Conservation (phyloP, 495 filamentous ascomycete species). For the Glonium stellatum region DNA sequence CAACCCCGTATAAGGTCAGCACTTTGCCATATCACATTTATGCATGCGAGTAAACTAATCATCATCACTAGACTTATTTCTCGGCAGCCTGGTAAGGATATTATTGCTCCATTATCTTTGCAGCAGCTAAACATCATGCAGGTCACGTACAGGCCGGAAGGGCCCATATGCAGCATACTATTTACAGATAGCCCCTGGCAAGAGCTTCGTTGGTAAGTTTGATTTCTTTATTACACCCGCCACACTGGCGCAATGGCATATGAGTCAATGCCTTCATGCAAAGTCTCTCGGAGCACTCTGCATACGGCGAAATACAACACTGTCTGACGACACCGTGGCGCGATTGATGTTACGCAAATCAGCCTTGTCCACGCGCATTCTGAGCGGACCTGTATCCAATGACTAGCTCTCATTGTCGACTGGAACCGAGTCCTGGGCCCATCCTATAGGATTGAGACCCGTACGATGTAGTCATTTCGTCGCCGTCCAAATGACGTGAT, state of each 20-base stretch:
- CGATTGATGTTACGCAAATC: too few relatives aligned
- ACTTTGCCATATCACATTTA: background rate
- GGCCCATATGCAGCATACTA: slow-evolving; percentile 84
- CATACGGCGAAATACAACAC: background rate
- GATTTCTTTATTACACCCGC: slow-evolving; percentile 14
- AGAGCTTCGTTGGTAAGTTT: slow-evolving; percentile 55
- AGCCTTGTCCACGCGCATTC: too few relatives aligned
- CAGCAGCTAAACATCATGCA: slow-evolving; percentile 19
- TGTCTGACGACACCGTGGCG: too few relatives aligned
- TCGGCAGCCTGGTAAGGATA: slow-evolving; percentile 66
- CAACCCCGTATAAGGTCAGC: slow-evolving; percentile 75
- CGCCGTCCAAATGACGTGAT: too few relatives aligned
- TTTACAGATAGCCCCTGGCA: slow-evolving; percentile 54
- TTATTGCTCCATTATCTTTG: background rate
- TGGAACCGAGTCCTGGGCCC: too few relatives aligned
- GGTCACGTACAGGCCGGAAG: slow-evolving; percentile 76
- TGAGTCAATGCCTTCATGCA: background rate
- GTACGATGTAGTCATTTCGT: too few relatives aligned
- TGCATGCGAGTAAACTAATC: background rate
- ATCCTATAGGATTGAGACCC: too few relatives aligned
- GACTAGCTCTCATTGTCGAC: too few relatives aligned
- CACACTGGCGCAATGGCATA: slow-evolving; percentile 26
- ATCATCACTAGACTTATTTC: slow-evolving; percentile 55
- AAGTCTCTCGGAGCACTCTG: background rate
- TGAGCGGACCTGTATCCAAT: too few relatives aligned